A percentile compares a stretch with the other conserved stretches of the same genome.
Conservation (phyloP, 768 basidiomycete genomes). For the Cyathus striatus region DNA sequence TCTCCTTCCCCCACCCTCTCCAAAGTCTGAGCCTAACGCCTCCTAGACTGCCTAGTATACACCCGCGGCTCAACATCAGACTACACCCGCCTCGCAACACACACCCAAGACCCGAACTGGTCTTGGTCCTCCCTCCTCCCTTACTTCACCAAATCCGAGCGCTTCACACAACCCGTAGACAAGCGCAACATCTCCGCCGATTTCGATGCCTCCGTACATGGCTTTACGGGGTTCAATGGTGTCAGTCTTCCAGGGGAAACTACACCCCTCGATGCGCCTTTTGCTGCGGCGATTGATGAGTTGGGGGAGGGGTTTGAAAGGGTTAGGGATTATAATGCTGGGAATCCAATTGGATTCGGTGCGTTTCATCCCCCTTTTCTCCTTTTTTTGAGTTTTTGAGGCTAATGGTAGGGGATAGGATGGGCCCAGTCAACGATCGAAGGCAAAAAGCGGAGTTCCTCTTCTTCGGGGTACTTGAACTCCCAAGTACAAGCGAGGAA, state of each 20-base stretch:
- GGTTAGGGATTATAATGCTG: not conserved
- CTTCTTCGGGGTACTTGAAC: slow-evolving; percentile 11
- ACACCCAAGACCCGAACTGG: slow-evolving; percentile 1
- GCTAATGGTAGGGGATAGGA: not conserved
- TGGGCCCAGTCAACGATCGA: slow-evolving; percentile 14
- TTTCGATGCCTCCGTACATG: not conserved
- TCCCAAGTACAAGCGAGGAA: slow-evolving; percentile 3
- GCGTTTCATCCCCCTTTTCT: not conserved
- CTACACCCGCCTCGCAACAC: slow-evolving; percentile 4
- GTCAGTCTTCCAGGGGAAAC: not conserved
- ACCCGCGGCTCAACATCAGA: slow-evolving; percentile 4
- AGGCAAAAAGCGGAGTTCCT: slow-evolving; percentile 12
- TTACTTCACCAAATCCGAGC: slow-evolving; percentile 2
- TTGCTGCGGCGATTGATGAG: not conserved
- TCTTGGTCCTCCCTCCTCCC: slow-evolving; percentile 5
- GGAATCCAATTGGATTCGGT: slow-evolving; percentile 6
- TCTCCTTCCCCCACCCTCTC: too few species aligned
- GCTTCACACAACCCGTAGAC: not conserved
- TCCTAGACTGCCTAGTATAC: slow-evolving; percentile 4
- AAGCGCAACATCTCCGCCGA: not conserved
- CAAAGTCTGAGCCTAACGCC: not conserved
- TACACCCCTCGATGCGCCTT: not conserved
- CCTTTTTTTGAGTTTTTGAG: not conserved
- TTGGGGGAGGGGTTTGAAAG: not conserved
- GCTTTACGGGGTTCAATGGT: not conserved